A percentile compares a stretch with the other conserved stretches of the same genome.
Conservation (phyloP, 345 rosid genomes). For the Arabidopsis suecica region DNA sequence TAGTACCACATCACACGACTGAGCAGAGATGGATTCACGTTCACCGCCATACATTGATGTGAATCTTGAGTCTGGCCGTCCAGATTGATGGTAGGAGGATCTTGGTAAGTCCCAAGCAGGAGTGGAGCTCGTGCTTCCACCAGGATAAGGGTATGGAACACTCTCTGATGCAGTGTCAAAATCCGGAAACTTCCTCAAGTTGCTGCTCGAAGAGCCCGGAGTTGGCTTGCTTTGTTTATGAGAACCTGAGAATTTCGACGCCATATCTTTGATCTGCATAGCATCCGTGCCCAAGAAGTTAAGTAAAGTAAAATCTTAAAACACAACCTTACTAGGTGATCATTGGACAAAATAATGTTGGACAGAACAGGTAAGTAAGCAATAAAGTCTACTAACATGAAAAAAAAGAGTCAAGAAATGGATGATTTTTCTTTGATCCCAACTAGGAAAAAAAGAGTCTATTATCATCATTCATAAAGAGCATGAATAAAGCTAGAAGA, state of each 20-base stretch:
- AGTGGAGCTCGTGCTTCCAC: conserved; percentile 66
- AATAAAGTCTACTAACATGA: conserved; percentile 28
- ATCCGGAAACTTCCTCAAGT: conserved; percentile 76
- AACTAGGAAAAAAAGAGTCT: conserved; percentile 41
- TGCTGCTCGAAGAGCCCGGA: conserved; percentile 65
- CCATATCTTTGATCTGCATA: conserved; percentile 95
- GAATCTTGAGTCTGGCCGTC: conserved; percentile 59
- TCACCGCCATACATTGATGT: conserved; percentile 52
- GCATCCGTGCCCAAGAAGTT: conserved; percentile 24
- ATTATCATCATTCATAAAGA: conserved; percentile 42
- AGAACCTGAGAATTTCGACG: conserved; percentile 80
- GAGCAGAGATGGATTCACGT: conserved; percentile 65
- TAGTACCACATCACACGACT: conserved; percentile 70
- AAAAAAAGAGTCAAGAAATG: conserved; percentile 36
- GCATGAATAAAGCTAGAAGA: conserved; percentile 42
- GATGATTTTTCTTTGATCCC: conserved; percentile 30
- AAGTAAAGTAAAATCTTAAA: conserved; percentile 4
- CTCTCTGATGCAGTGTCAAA: conserved; percentile 80
- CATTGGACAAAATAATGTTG: conserved; percentile 27
- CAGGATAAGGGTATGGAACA: conserved; percentile 67
- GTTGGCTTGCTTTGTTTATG: conserved; percentile 77
- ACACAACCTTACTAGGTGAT: conserved; percentile 30
- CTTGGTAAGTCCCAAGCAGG: conserved; percentile 94
- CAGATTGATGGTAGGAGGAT: conserved; percentile 51
- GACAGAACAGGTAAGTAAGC: conserved; percentile 27